These are phyloP conservation scores for Psophocarpus tetragonolobus DNA, from an alignment of 306 rosid genomes.

Conservation along the genomic window DNA sequence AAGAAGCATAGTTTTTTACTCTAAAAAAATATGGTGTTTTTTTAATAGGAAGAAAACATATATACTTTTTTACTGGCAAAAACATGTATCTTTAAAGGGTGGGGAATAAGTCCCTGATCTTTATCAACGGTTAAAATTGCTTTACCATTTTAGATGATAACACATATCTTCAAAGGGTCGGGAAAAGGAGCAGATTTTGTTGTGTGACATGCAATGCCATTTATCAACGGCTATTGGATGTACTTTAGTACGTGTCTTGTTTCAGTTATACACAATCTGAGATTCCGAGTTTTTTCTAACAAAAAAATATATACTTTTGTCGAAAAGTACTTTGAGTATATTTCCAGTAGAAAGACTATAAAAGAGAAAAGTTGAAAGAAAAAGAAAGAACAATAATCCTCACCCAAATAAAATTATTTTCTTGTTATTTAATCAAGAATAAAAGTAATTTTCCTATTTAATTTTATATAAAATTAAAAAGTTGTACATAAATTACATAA, in stretches of 20 bases:
- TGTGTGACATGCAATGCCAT: background rate
- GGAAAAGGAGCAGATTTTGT: background rate
- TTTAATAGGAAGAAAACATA: background rate
- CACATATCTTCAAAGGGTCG: background rate
- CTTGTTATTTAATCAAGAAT: background rate
- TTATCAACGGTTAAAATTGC: background rate
- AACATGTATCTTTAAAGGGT: no score
- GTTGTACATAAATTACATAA: background rate
- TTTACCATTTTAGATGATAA: background rate
- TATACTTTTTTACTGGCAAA: background rate
- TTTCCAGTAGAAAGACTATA: background rate
- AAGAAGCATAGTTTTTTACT: no score
- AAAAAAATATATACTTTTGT: background rate
- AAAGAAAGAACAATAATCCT: background rate
- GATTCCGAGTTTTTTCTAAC: background rate
- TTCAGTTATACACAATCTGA: background rate
- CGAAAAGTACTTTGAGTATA: background rate
- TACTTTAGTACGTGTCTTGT: background rate
- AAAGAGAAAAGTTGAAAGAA: background rate
- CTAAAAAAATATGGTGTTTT: no score
- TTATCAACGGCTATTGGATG: background rate
- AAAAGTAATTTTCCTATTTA: background rate
- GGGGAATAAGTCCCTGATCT: background rate
- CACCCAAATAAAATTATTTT: no score
- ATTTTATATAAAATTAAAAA: background rate